Evolutionary conservation across 306 rosid species (phyloP).

Genomic region (Sophora flavescens): DNA sequence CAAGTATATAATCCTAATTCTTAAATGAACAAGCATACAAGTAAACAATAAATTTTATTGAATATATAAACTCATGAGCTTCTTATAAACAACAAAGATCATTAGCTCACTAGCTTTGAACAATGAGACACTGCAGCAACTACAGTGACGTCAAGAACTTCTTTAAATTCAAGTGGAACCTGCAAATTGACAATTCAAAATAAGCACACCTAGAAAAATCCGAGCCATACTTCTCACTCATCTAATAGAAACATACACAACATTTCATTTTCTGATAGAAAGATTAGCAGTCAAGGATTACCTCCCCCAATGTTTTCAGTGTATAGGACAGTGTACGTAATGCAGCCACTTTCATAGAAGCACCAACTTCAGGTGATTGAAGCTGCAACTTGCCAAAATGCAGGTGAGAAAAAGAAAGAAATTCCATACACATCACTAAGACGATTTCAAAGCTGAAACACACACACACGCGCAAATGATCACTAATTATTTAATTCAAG

Average conservation of each 20-base stretch:
- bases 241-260: conserved; percentile 7
- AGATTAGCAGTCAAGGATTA: conserved; percentile 42
- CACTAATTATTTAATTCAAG: conserved; percentile 22
- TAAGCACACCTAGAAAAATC: conserved; percentile 41
- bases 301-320: conserved; percentile 92
- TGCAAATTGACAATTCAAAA: conserved; percentile 55
- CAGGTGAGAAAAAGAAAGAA: background rate
- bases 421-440: conserved; percentile 25
- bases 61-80: conserved; percentile 4
- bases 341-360: conserved; percentile 87
- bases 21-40: conserved; percentile 13
- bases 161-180: conserved; percentile 94
- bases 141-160: conserved; percentile 85
- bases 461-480: background rate
- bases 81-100: conserved; percentile 17
- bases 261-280: conserved; percentile 31
- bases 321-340: conserved; percentile 84
- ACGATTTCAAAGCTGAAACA: conserved; percentile 22
- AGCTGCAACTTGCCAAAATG: conserved; percentile 63
- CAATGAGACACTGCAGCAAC: conserved; percentile 91
- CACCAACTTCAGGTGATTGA: conserved; percentile 77
- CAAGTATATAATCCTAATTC: conserved; percentile 34
- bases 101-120: conserved; percentile 80
- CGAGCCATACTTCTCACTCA: conserved; percentile 10
- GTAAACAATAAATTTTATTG: background rate